Conservation (phyloP, 192 early-diverging fungal genomes). For the Coemansia sp. region DNA sequence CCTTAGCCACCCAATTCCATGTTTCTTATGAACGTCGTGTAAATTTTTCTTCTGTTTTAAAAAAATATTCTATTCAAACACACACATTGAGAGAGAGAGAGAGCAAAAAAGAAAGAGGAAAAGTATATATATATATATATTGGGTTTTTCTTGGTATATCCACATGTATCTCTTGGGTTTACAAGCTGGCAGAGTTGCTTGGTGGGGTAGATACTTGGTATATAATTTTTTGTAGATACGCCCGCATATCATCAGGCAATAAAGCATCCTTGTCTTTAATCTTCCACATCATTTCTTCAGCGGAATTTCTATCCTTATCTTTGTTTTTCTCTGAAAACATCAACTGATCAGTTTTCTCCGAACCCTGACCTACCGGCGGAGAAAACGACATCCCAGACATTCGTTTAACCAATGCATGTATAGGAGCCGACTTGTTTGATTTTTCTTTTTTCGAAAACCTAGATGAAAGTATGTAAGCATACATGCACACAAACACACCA, state of each 20-base stretch:
- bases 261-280: constrained; percentile 45
- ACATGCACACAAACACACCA: constrained; percentile 44
- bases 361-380: background rate
- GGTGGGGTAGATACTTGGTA: constrained; percentile 17
- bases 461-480: constrained; percentile 34
- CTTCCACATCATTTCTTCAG: constrained; percentile 32
- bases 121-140: too few relatives aligned
- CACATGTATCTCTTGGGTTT: constrained; percentile 5
- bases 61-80: background rate
- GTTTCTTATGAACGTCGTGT: too few relatives aligned
- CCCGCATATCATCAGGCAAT: constrained; percentile 32
- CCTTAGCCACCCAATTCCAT: too few relatives aligned
- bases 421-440: background rate
- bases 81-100: background rate
- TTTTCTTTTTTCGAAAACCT: constrained; percentile 19
- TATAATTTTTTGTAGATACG: constrained; percentile 31
- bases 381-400: constrained; percentile 17
- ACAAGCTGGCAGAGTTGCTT: constrained; percentile 20
- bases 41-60: too few relatives aligned
- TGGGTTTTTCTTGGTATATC: too few relatives aligned
- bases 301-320: constrained; percentile 1
- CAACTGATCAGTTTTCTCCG: constrained; percentile 9
- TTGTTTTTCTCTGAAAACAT: constrained; percentile 16
- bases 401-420: constrained; percentile 20
- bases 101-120: too few relatives aligned